Evolutionary conservation across 1,139 yeast species (phyloP), one percentile per base, ranked within the genome.

Genomic region (Wickerhamomyces sp.): DNA sequence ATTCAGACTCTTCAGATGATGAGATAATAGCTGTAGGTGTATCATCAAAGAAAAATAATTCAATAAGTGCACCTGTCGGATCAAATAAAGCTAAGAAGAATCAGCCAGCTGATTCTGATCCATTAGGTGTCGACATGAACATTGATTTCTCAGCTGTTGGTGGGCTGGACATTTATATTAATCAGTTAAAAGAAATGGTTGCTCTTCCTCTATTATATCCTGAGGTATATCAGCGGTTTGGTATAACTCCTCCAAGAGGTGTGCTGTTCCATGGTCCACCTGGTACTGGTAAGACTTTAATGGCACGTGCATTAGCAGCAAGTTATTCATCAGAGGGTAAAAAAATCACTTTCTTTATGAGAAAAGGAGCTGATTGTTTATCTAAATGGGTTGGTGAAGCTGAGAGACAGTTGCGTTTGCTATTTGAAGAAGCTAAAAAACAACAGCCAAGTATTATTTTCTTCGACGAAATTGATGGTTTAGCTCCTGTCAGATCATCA

Each of bases 341-440:
- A 44, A 92, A 92, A 54, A 90, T 94, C 41, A 88, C 98, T 0
- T 94, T 94, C 58, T 94, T 89, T 63, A 94, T 94, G 99, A 72
- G 99, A 48, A 94, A 94, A 61, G 99, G 99, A 50, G 97, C 98
- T 0, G 99, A 94, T 60, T 87, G 96, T 61, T 68, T 92, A 52
- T 86, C 96, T 39, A 94, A 94, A 65, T 92, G 98, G 98, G 97
- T 92, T 7, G 99, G 99, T 55, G 99, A 92, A 63, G 97, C 98
- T 7, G 99, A 92, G 64, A 74, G 98, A 51, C 97, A 92, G 60
- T 70, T 92, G 46, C 70, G 99, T 44, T 67, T 92, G 33, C 65
- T 92, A 39, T 92, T 92, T 60, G 98, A 92, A 62, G 97, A 92
- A 61, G 99, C 99, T 1, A 84, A 85, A 54, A 88, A 87, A 48